These are phyloP conservation scores for Wallacemonas sp. DNA, from an alignment of 208 protist genomes.

Conservation along the genomic window DNA sequence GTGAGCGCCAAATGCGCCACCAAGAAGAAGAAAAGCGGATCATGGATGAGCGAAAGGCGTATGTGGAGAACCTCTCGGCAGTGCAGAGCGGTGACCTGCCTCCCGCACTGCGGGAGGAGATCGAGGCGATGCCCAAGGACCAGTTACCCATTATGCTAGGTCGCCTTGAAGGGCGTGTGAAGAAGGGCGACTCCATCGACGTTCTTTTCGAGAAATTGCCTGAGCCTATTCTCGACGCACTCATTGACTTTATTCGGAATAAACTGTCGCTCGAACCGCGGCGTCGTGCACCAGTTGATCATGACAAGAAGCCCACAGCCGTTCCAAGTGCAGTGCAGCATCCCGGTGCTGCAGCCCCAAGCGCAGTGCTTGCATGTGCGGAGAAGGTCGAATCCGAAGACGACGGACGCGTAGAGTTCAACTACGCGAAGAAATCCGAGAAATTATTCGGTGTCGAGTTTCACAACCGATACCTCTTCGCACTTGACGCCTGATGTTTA, in stretches of 20 bases:
- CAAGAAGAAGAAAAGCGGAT: constrained; percentile 57
- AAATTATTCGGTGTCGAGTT: constrained; percentile 83
- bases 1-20: constrained; percentile 25
- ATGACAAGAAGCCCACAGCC: too few species aligned
- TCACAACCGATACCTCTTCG: constrained; percentile 91
- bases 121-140: constrained; percentile 69
- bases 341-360: too few species aligned
- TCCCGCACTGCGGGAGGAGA: constrained; percentile 64
- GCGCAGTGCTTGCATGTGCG: too few species aligned
- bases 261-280: constrained; percentile 69
- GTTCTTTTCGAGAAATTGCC: constrained; percentile 82
- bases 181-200: constrained; percentile 80
- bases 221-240: constrained; percentile 44
- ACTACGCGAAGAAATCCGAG: constrained; percentile 76
- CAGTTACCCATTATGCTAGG: constrained; percentile 71
- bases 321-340: too few species aligned
- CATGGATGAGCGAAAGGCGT: constrained; percentile 65
- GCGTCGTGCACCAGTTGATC: too few species aligned
- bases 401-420: constrained; percentile 65
- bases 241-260: constrained; percentile 72
- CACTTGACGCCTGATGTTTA: constrained; percentile 47
- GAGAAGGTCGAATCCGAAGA: constrained; percentile 1
- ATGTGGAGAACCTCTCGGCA: constrained; percentile 76
- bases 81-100: constrained; percentile 79
- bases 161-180: constrained; percentile 61